A percentile compares a stretch with the other conserved stretches of the same genome.
These are phyloP conservation scores for Boletus subcaerulescens DNA, from an alignment of 768 basidiomycete species.

Conservation along the genomic window DNA sequence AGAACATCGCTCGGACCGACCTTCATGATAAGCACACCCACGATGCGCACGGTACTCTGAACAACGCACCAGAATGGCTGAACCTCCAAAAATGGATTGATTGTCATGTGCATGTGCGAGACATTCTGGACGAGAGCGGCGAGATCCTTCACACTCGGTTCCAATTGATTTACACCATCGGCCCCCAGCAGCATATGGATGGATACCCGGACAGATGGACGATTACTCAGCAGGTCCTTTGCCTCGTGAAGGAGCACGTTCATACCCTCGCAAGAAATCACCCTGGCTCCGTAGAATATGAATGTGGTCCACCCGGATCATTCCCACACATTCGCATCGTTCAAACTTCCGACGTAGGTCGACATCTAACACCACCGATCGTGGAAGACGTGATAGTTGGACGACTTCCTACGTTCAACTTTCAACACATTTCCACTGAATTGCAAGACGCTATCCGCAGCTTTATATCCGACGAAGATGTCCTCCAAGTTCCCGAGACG, in stretches of 20 bases:
- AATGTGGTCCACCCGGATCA: not conserved
- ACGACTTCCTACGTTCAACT: no score
- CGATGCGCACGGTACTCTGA: no score
- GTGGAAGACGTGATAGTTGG: not conserved
- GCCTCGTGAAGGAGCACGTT: conserved; percentile 8
- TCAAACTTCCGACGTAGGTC: no score
- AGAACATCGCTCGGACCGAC: not conserved
- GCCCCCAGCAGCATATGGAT: not conserved
- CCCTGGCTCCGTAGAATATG: conserved; percentile 1
- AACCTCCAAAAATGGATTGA: not conserved
- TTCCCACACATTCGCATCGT: no score
- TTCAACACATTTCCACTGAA: not conserved
- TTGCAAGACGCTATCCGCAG: not conserved
- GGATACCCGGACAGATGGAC: conserved; percentile 18
- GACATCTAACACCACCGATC: not conserved
- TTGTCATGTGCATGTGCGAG: not conserved
- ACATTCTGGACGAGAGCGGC: not conserved
- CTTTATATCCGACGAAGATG: not conserved
- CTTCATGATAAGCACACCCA: not conserved
- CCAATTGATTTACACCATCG: not conserved
- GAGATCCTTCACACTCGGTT: not conserved
- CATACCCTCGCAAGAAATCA: not conserved
- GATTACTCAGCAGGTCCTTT: conserved; percentile 26
- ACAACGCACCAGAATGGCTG: not conserved
- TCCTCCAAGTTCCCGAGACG: not conserved